Conservation (phyloP, 495 filamentous ascomycete genomes). For the Astrothelium macrocarpum region DNA sequence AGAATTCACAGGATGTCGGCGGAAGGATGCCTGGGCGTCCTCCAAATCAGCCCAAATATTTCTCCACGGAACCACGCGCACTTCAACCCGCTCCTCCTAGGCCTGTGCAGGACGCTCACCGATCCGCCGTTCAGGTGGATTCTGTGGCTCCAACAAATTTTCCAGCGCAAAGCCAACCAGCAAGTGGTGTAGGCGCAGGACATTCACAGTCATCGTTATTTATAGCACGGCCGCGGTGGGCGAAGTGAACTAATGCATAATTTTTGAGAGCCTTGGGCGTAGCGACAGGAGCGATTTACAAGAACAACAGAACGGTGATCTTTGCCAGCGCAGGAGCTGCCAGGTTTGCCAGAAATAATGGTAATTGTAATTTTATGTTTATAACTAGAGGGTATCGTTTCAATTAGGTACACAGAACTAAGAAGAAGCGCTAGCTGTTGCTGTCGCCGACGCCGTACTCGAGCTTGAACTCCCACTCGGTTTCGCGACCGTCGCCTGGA, state of each 20-base stretch:
- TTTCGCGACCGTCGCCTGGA: conserved; percentile 43
- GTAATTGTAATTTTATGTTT: background rate
- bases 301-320: too few relatives aligned
- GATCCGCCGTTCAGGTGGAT: background rate
- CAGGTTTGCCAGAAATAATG: too few relatives aligned
- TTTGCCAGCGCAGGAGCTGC: too few relatives aligned
- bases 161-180: background rate
- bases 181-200: background rate
- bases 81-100: background rate
- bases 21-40: background rate
- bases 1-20: background rate
- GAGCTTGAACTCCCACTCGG: conserved; percentile 12
- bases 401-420: conserved; percentile 5
- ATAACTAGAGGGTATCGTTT: background rate
- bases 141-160: background rate
- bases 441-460: conserved; percentile 7
- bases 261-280: too few relatives aligned
- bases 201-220: background rate
- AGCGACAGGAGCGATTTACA: too few relatives aligned
- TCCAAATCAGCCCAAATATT: background rate
- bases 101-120: background rate
- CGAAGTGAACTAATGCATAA: background rate
- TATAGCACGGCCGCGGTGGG: background rate
- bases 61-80: background rate
- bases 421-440: conserved; percentile 1